Evolutionary conservation across 352 stramenopile genomes (phyloP), one percentile per base, ranked within the genome.

Genomic region (Pythium periplocum): DNA sequence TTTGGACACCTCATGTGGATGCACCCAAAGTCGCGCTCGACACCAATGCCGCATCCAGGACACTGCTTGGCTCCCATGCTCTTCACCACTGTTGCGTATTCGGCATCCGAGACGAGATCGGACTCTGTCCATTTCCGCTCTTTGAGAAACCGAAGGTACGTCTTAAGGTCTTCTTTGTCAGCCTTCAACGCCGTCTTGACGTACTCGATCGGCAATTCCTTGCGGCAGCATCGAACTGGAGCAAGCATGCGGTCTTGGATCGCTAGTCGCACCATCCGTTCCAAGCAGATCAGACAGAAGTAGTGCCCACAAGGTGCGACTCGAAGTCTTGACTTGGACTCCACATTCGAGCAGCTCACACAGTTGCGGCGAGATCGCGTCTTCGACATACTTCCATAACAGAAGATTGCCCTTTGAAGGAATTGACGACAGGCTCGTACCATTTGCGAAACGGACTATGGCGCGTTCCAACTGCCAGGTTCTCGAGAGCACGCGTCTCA

Each of bases 1-100:
- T 82, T 78, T 6, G 73, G 75, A 48, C 81, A 92, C 42, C 48
- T 78, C 67, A 92, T 92, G 67, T 92, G 78, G 12, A 92, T 59
- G 50, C 81, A 92, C n/a, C 81, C 81, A 55, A 74, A 75, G 58
- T 85, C 77, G 45, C 78, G 76, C 51, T 85, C 62, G 33, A 92
- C 76, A 38, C 81, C 81, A 9, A 92, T 72, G 11, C 81, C 81
- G 54, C 81, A 92, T 30, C 73, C 81, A 1, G 81, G 78, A 44
- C 81, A 92, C 44, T 90, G 81, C 54, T 92, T 92, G 0, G 64
- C 78, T 11, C 79, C 76, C 2, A 83, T 26, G 3, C 41, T 32
- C 35, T 48, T 47, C 7, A 92, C 76, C 8, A 58, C 69, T 4
- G 56, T 44, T 6, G 73, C 57, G 59, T 92, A 92, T 51, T 89